These are phyloP conservation scores for Phlebopus sp. DNA, from an alignment of 1,284 basidiomycete genomes.

Conservation along the genomic window DNA sequence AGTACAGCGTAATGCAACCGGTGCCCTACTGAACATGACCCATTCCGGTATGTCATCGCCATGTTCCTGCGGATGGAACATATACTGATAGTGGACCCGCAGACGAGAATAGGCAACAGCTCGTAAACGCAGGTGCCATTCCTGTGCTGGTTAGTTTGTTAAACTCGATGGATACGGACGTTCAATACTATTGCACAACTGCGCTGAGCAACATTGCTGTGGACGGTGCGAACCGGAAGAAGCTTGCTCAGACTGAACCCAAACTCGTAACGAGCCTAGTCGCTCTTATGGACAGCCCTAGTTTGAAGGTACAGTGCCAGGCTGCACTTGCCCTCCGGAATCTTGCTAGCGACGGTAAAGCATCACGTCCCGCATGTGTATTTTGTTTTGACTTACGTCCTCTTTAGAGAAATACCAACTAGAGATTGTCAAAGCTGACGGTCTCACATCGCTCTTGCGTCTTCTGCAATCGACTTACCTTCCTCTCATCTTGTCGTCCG, in stretches of 20 bases:
- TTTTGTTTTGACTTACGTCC: conserved; percentile 5
- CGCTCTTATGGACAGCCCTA: conserved; percentile 94
- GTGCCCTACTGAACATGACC: conserved; percentile 98
- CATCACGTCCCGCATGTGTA: not conserved
- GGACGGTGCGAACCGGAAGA: conserved; percentile 92
- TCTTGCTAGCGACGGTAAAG: conserved; percentile 89
- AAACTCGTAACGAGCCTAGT: conserved; percentile 95
- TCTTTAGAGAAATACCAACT: conserved; percentile 93
- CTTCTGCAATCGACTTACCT: conserved; percentile 97
- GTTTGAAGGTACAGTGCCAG: conserved; percentile 98
- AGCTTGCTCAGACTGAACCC: conserved; percentile 92
- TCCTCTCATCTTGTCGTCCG: conserved; percentile 97
- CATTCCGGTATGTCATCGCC: conserved; percentile 73
- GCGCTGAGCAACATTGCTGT: conserved; percentile 98
- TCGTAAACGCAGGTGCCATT: conserved; percentile 98
- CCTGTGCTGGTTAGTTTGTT: conserved; percentile 95
- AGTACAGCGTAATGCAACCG: conserved; percentile 98
- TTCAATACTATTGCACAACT: conserved; percentile 99
- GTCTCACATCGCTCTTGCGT: conserved; percentile 88
- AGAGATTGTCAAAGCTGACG: conserved; percentile 97
- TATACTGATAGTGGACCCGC: not conserved
- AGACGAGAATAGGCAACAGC: conserved; percentile 97
- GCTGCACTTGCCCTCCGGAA: conserved; percentile 96
- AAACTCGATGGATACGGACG: conserved; percentile 97
- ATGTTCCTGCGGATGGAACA: not conserved